These are phyloP conservation scores for Leptomonas pyrrhocoris DNA, from an alignment of 208 protist genomes.

Conservation along the genomic window DNA sequence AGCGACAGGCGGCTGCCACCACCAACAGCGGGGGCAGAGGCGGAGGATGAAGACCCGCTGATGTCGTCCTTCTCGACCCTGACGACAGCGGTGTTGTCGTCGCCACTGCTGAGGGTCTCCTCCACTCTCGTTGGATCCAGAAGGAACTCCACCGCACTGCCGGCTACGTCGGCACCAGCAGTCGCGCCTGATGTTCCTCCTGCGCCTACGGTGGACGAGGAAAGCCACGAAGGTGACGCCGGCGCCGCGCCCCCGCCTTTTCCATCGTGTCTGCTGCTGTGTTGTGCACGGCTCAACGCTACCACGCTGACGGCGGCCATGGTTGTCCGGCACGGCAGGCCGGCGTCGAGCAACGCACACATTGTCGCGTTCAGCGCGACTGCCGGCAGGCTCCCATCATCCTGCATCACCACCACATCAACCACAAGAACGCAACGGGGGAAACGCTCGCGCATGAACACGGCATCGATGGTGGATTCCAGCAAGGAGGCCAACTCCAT, in stretches of 20 bases:
- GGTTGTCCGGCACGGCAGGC: conserved; percentile 82
- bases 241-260: background rate
- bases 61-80: conserved; percentile 8
- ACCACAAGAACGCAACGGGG: conserved; percentile 66
- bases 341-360: conserved; percentile 84
- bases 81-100: background rate
- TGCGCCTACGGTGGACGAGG: no score
- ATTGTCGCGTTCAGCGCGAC: conserved; percentile 84
- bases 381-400: conserved; percentile 75
- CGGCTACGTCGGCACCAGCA: conserved; percentile 13
- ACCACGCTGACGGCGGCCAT: conserved; percentile 72
- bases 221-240: background rate
- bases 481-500: conserved; percentile 52
- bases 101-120: conserved; percentile 41
- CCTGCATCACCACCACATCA: conserved; percentile 65
- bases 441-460: conserved; percentile 61
- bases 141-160: conserved; percentile 28
- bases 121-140: conserved; percentile 72
- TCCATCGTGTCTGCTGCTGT: no score
- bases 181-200: no score
- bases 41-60: background rate
- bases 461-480: conserved; percentile 42
- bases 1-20: background rate
- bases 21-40: background rate
- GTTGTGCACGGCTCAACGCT: conserved; percentile 19